A percentile compares a stretch with the other conserved stretches of the same genome.
Evolutionary conservation across 345 rosid species (phyloP).

Genomic region (Rhodamnia rubescens): DNA sequence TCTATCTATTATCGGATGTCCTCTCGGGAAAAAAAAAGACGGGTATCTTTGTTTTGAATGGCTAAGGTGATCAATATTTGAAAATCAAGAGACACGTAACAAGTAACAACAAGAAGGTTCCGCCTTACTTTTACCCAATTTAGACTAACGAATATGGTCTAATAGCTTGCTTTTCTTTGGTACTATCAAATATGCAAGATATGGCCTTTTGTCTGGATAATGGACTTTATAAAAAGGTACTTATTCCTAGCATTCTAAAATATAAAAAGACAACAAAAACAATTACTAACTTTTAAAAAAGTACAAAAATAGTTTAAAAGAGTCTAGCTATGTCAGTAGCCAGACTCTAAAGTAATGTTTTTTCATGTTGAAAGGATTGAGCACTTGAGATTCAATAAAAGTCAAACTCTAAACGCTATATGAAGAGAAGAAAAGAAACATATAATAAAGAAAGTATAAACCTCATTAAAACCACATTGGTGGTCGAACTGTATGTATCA

Average conservation of each 20-base stretch:
- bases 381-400: background rate
- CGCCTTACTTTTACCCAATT: background rate
- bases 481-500: too few species aligned
- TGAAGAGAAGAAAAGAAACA: background rate
- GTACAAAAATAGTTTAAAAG: background rate
- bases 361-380: background rate
- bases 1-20: too few species aligned
- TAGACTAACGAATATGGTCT: background rate
- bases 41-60: too few species aligned
- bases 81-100: background rate
- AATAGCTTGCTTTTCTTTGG: background rate
- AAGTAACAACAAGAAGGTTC: background rate
- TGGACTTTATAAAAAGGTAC: background rate
- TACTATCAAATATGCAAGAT: background rate
- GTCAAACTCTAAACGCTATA: background rate
- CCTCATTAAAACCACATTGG: too few species aligned
- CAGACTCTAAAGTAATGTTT: background rate
- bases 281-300: background rate
- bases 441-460: background rate
- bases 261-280: too few species aligned
- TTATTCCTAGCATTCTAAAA: background rate
- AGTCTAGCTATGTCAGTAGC: background rate
- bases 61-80: too few species aligned
- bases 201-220: background rate
- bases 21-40: too few species aligned